These are phyloP conservation scores for Phalaenopsis hybrid DNA, from an alignment of 116 monocot species.

Conservation along the genomic window DNA sequence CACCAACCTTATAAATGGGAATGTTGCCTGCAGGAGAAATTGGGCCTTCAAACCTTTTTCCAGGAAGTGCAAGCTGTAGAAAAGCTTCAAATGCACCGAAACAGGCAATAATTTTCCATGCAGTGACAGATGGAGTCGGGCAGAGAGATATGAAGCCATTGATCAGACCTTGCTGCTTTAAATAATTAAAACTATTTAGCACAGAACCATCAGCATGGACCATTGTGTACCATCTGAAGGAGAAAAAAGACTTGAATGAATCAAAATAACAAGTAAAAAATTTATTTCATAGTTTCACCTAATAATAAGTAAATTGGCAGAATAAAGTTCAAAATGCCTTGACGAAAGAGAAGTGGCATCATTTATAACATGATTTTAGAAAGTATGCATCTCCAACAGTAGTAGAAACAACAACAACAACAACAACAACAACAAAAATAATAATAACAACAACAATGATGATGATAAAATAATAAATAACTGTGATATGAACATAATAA, in stretches of 20 bases:
- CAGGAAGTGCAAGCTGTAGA: slow-evolving; percentile 78
- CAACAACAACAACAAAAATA: neutral
- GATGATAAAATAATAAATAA: neutral
- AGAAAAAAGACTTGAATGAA: neutral
- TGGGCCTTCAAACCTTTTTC: slow-evolving; percentile 85
- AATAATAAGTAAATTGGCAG: neutral
- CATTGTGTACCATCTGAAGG: slow-evolving; percentile 96
- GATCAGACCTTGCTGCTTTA: slow-evolving; percentile 52
- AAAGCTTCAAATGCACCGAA: slow-evolving; percentile 89
- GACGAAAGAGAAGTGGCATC: too few species aligned
- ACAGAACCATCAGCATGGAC: slow-evolving; percentile 97
- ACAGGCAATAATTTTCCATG: slow-evolving; percentile 88
- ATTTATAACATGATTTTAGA: neutral
- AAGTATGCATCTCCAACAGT: neutral
- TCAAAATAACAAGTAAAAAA: neutral
- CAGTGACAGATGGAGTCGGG: slow-evolving; percentile 65
- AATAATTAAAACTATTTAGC: slow-evolving; percentile 46
- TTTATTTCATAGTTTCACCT: neutral
- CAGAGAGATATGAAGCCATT: slow-evolving; percentile 64
- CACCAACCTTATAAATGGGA: slow-evolving; percentile 89
- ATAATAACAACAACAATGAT: neutral
- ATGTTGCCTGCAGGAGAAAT: slow-evolving; percentile 78
- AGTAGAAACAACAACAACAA: neutral
- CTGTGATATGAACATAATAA: neutral
- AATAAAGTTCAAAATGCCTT: too few species aligned